A percentile compares a stretch with the other conserved stretches of the same genome.
Conservation (phyloP, 352 stramenopile species). For the Saprolegnia diclina region DNA sequence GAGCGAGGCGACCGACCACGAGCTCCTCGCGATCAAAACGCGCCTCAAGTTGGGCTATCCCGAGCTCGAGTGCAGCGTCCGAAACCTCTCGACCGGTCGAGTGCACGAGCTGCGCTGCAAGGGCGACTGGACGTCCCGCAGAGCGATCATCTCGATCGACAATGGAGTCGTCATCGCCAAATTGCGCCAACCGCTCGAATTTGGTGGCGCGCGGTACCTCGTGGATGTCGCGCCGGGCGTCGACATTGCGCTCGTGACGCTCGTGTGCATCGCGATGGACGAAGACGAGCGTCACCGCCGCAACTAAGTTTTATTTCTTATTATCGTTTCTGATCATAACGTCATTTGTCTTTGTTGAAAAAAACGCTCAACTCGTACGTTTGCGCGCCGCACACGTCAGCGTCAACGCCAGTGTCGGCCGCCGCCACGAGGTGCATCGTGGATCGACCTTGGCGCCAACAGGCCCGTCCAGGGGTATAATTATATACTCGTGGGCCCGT, state of each 20-base stretch:
- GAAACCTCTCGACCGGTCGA: neutral
- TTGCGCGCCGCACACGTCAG: too few relatives aligned
- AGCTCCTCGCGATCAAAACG: neutral
- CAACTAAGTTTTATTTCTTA: too few relatives aligned
- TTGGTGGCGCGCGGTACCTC: neutral
- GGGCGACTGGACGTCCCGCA: neutral
- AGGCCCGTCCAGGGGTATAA: too few relatives aligned
- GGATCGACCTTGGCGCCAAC: too few relatives aligned
- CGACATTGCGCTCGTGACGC: neutral
- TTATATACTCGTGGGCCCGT: too few relatives aligned
- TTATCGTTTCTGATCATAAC: too few relatives aligned
- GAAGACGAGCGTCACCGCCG: neutral
- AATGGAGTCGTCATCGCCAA: neutral
- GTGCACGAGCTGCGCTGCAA: neutral
- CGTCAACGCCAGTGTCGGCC: too few relatives aligned
- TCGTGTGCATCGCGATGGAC: neutral
- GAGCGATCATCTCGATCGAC: neutral
- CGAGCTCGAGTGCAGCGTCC: neutral
- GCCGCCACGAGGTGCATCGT: too few relatives aligned
- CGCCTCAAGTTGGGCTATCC: neutral
- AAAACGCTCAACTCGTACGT: too few relatives aligned
- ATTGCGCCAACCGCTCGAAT: neutral
- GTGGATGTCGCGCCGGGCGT: neutral
- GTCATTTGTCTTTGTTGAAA: too few relatives aligned
- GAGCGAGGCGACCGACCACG: neutral